Evolutionary conservation across 371 early-diverging fungal genomes (phyloP).

Genomic region (Mucor irregularis): DNA sequence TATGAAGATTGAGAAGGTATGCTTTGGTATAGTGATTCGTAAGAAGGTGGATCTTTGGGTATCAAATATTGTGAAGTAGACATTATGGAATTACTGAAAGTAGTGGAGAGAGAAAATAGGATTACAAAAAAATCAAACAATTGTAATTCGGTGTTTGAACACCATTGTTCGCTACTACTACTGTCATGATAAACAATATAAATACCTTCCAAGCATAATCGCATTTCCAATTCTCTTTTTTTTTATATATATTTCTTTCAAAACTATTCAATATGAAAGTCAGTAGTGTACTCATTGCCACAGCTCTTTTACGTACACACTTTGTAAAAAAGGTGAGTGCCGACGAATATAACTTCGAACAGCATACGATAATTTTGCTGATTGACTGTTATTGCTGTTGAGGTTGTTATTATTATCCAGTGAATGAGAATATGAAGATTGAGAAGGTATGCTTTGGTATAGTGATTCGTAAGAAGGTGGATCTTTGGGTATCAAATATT

Average conservation of each 20-base stretch:
- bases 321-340: constrained; percentile 37
- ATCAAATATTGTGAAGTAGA: constrained; percentile 23
- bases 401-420: constrained; percentile 2
- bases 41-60: constrained; percentile 48
- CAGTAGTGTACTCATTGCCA: not conserved
- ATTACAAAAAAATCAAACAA: constrained; percentile 3
- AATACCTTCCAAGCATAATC: no score
- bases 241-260: no score
- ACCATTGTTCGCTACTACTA: no score
- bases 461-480: constrained; percentile 47
- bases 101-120: not conserved
- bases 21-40: constrained; percentile 39
- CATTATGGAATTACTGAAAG: no score
- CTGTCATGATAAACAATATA: no score
- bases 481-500: constrained; percentile 37
- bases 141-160: no score
- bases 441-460: constrained; percentile 31
- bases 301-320: not conserved
- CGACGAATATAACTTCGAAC: constrained; percentile 26
- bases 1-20: constrained; percentile 25
- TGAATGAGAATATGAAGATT: constrained; percentile 13
- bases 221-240: not conserved
- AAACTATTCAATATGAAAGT: constrained; percentile 5
- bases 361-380: constrained; percentile 15
- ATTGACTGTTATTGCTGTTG: not conserved